Base-by-base conservation (phyloP, 2,329 filamentous ascomycete species). In the Fusarium decemcellulare region DNA sequence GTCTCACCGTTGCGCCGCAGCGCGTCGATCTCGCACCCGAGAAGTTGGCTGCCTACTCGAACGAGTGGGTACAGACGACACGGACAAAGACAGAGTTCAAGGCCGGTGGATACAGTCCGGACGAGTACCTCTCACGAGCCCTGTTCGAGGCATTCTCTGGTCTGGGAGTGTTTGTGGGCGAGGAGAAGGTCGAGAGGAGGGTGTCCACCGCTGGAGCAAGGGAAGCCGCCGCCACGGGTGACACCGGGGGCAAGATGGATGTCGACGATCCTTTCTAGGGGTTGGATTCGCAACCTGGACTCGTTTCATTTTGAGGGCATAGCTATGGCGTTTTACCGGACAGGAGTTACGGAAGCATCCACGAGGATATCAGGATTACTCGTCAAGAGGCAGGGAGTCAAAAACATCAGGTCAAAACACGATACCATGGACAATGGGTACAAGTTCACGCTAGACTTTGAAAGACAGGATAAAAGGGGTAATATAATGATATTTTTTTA, bases 71-170 rank as follows among this genome's bases (percentile, higher is more conserved):
- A 56, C 90, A 92, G 46, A 84, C 84, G 27, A 87, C 90, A 34
- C 88, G 90, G 60, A 87, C 88, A 42, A 91, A 95, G 76, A 81
- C 86, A 3, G 85, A 87, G 46, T 90, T 92, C 76, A 83, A 87
- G 54, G 93, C 93, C 15, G 95, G 94, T 34, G 97, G 96, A 0
- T 98, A 97, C 80, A 91, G 91, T 74, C 84, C 95, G 44, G 84
- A 88, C 36, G 94, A 97, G 77, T 98, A 96, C 76, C 93, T 94
- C 74, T 86, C 90, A 8, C 86, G 95, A 27, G 91, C 93, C 27
- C 83, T 99, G 77, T 92, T 93, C 65, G 95, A 98, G 77, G 94
- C 95, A 0, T 98, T 98, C 81, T 90, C 93, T 0, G 96, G 97
- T 0, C 80, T 99, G 64, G 94, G 93, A 1, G 93, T 97, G 43